Evolutionary conservation across 1,139 yeast genomes (phyloP).

Genomic region (Kurtzmaniella quercitrusa): DNA sequence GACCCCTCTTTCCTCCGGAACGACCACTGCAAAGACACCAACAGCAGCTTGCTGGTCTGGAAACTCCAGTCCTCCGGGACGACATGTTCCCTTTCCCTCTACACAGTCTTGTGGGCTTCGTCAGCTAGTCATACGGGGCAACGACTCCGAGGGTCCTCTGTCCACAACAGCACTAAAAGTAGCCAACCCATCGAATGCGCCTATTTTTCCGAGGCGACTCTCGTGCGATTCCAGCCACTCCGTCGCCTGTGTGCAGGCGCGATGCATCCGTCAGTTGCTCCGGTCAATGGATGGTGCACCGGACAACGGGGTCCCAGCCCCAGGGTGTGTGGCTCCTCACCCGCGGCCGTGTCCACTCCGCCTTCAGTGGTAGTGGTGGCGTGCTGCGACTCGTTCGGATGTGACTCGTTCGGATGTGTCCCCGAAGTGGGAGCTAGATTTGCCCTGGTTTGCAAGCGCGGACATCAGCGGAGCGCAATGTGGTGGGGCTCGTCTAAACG

Average conservation of each 20-base stretch:
- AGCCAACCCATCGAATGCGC: neutral
- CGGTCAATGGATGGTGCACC: neutral
- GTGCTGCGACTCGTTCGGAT: no score
- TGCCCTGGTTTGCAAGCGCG: no score
- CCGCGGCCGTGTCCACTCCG: neutral
- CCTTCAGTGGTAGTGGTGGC: no score
- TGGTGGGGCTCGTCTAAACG: no score
- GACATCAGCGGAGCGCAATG: no score
- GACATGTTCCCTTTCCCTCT: neutral
- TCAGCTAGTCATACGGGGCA: no score
- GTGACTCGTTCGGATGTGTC: no score
- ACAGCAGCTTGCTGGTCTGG: neutral
- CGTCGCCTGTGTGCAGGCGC: neutral
- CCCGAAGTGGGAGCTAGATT: no score
- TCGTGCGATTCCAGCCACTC: neutral
- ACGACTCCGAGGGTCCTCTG: no score
- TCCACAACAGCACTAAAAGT: neutral
- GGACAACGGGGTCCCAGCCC: neutral
- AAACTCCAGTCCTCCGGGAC: neutral
- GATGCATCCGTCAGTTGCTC: neutral
- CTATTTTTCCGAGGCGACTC: neutral
- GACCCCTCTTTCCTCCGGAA: slow-evolving; percentile 5
- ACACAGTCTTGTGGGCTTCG: no score
- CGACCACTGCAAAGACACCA: neutral
- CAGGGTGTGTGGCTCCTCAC: neutral